Conservation (phyloP, 441 rosid species). For the Populus trichocarpa region DNA sequence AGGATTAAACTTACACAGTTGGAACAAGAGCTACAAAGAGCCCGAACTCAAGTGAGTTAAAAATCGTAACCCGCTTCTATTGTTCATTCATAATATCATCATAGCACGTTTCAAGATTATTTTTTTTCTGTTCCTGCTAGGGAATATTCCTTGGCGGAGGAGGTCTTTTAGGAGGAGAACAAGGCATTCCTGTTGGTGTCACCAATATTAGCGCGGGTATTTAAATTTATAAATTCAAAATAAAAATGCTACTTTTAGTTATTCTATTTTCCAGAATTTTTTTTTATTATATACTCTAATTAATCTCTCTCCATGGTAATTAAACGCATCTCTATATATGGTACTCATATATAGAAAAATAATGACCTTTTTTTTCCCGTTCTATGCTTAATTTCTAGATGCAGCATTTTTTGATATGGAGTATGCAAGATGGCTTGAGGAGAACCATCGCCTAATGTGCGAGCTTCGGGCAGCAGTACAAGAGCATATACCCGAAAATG, state of each 20-base stretch:
- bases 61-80: too few species aligned
- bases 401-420: slow-evolving; percentile 86
- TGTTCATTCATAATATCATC: background rate
- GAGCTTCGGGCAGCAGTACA: slow-evolving; percentile 93
- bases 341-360: background rate
- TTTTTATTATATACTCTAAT: too few species aligned
- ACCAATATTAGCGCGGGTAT: slow-evolving; percentile 61
- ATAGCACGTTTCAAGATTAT: background rate
- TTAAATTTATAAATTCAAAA: too few species aligned
- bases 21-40: slow-evolving; percentile 91
- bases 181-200: slow-evolving; percentile 59
- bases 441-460: slow-evolving; percentile 69
- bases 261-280: too few species aligned
- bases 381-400: slow-evolving; percentile 26
- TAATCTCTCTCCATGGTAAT: background rate
- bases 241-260: too few species aligned
- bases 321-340: background rate
- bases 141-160: slow-evolving; percentile 75
- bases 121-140: slow-evolving; percentile 27
- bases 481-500: slow-evolving; percentile 80
- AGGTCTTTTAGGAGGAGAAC: slow-evolving; percentile 57
- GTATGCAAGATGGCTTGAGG: slow-evolving; percentile 86
- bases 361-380: background rate
- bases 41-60: slow-evolving; percentile 65
- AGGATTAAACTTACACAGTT: slow-evolving; percentile 86